Base-by-base conservation (phyloP, 331 rosid species). In the Ulmus americana region DNA sequence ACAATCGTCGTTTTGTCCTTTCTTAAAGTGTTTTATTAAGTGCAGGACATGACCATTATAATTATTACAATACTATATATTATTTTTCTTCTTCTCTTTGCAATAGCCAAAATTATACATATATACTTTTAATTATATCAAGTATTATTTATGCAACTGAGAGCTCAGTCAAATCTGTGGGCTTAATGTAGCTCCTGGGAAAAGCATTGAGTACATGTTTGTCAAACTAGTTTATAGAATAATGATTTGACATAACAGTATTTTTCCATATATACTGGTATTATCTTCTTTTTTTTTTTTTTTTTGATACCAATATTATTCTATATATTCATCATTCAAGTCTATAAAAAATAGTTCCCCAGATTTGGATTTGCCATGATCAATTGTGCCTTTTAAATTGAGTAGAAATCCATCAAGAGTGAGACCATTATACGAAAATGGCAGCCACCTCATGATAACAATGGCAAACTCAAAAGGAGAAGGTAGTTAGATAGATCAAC, bases 371-470 rank as follows among this genome's bases (percentile, higher is more conserved):
- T 59, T 59, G 48, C 35, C 35, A 28, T 28, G 35, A 16, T 39
- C 63, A 40, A 14, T 40, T 54, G 47, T 59, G 48, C 48, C 63
- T 40, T 59, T 0, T 59, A 59, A 22, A 15, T 15, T 18, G 28
- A 10, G 35, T 15, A 2, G 13, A 11, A 39, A 16, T 59, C 49
- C 39, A 59, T 7, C 13, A 13, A 14, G 59, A 54, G 22, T 38
- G 59, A 54, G 38, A 59, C 64, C 64, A 59, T 59, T 59, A 59
- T 14, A 59, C 35, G 28, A 41, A 28, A 41, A 59, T 59, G 49
- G 20, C 6, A 59, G 49, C 64, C 64, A 42, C 48, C 64, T 59
- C 64, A 59, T 41, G 47, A 41, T 41, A 59, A 59, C 45, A 59
- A 15, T 16, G n/a, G 8, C 4, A 15, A 41, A 42, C 64, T 59